Conservation (phyloP, 2,329 filamentous ascomycete genomes). For the Fusarium sp. region DNA sequence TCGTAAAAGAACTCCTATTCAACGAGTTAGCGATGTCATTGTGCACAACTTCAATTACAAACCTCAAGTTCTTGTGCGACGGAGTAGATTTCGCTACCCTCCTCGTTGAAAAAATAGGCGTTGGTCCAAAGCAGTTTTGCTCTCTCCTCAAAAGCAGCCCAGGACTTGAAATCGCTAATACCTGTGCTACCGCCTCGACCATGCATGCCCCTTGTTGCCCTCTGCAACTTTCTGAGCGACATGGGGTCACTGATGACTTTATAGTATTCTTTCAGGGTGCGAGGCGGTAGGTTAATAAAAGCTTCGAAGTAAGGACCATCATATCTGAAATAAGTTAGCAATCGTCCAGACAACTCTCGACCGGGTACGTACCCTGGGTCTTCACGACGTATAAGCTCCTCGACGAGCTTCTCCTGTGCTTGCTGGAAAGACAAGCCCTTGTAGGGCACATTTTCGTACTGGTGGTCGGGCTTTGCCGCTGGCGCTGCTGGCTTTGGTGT, state of each 20-base stretch:
- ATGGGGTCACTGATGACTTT: conserved; percentile 83
- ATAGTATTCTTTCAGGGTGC: conserved; percentile 86
- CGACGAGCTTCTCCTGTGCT: conserved; percentile 86
- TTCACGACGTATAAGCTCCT: conserved; percentile 76
- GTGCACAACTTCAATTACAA: conserved; percentile 28
- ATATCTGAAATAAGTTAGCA: conserved; percentile 62
- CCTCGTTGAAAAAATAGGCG: conserved; percentile 90
- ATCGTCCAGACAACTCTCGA: neutral
- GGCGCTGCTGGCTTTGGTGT: conserved; percentile 53
- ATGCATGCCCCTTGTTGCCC: conserved; percentile 78
- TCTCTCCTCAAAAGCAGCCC: conserved; percentile 84
- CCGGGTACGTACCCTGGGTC: conserved; percentile 67
- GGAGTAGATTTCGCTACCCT: conserved; percentile 85
- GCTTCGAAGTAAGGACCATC: conserved; percentile 77
- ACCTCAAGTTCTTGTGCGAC: conserved; percentile 85
- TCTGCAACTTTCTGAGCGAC: conserved; percentile 81
- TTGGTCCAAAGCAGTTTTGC: conserved; percentile 88
- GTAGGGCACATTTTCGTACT: conserved; percentile 70
- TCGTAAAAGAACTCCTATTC: conserved; percentile 75
- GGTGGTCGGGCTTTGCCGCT: conserved; percentile 61
- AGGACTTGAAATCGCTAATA: conserved; percentile 79
- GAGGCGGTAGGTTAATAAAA: conserved; percentile 82
- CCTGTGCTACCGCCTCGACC: conserved; percentile 74
- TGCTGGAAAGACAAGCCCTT: conserved; percentile 82
- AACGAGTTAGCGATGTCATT: conserved; percentile 26